These are phyloP conservation scores for Fusarium sp. DNA, from an alignment of 2,329 filamentous ascomycete species.

Conservation along the genomic window DNA sequence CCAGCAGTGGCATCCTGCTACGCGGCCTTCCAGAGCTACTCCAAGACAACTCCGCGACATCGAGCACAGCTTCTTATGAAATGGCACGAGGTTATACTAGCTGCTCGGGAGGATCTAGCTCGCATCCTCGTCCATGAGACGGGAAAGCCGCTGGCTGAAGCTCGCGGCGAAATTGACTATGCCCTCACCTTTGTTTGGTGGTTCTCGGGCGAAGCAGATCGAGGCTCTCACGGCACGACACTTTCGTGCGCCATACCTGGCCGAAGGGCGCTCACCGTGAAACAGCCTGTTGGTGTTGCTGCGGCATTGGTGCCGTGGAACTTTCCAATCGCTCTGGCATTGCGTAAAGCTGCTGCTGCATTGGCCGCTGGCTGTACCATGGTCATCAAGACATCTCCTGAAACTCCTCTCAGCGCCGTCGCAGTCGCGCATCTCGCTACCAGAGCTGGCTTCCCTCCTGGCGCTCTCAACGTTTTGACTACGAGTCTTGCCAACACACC, in stretches of 20 bases:
- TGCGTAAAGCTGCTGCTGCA: conserved; percentile 65
- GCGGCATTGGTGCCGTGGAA: conserved; percentile 66
- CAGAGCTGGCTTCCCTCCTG: conserved; percentile 82
- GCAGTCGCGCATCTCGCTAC: conserved; percentile 78
- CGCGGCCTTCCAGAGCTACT: conserved; percentile 7
- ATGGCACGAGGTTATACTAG: background rate
- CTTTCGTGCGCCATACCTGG: conserved; percentile 73
- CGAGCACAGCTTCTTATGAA: background rate
- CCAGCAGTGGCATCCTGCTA: conserved; percentile 1
- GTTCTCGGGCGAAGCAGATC: conserved; percentile 66
- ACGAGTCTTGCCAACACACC: conserved; percentile 64
- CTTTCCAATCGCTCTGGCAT: conserved; percentile 70
- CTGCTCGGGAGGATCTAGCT: background rate
- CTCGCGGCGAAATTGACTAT: conserved; percentile 70
- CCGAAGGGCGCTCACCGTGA: conserved; percentile 79
- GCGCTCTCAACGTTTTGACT: conserved; percentile 72
- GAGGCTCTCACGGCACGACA: conserved; percentile 68
- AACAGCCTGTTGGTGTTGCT: conserved; percentile 61
- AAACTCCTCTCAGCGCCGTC: conserved; percentile 81
- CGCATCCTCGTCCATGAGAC: conserved; percentile 63
- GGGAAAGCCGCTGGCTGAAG: conserved; percentile 70
- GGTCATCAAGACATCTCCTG: conserved; percentile 80
- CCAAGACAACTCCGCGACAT: conserved; percentile 9
- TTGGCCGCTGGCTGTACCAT: conserved; percentile 84
- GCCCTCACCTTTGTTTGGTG: conserved; percentile 69